phyloP scores from a whole-genome alignment of 1,284 basidiomycete genomes.

The Microbotryum lychnidis-dioicae region DNA sequence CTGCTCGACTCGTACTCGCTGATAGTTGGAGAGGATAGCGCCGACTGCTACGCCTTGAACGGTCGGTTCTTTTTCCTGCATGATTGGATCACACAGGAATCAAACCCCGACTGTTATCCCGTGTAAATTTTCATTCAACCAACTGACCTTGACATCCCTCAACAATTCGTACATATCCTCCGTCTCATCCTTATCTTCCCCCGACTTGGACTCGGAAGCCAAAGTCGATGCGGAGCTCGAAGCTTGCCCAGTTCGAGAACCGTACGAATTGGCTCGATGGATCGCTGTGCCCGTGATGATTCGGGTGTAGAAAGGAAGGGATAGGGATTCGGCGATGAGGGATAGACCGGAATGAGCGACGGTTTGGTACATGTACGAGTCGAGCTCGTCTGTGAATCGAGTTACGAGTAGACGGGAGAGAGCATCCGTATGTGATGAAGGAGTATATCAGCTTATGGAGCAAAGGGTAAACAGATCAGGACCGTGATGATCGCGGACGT shows the following conservation, averaged over 20 bases:
- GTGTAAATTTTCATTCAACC: neutral
- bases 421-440: neutral
- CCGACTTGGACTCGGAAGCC: conserved; percentile 36
- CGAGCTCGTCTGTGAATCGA: conserved; percentile 75
- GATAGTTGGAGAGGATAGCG: conserved; percentile 95
- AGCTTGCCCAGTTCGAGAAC: conserved; percentile 38
- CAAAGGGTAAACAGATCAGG: neutral
- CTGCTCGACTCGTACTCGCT: conserved; percentile 93
- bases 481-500: conserved; percentile 16
- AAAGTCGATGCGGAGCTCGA: neutral
- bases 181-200: conserved; percentile 78
- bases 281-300: conserved; percentile 74
- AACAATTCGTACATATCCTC: conserved; percentile 85
- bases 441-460: neutral
- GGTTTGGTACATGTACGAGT: conserved; percentile 97
- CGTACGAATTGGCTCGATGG: conserved; percentile 78
- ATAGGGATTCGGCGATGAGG: conserved; percentile 73
- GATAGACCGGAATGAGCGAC: conserved; percentile 92
- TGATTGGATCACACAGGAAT: too few species aligned
- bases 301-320: conserved; percentile 73
- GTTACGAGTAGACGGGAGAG: neutral
- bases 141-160: conserved; percentile 61
- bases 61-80: neutral
- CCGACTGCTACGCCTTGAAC: conserved; percentile 84
- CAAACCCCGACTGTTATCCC: too few species aligned